Conservation (phyloP, 192 early-diverging fungal species). For the Linnemannia elongata region DNA sequence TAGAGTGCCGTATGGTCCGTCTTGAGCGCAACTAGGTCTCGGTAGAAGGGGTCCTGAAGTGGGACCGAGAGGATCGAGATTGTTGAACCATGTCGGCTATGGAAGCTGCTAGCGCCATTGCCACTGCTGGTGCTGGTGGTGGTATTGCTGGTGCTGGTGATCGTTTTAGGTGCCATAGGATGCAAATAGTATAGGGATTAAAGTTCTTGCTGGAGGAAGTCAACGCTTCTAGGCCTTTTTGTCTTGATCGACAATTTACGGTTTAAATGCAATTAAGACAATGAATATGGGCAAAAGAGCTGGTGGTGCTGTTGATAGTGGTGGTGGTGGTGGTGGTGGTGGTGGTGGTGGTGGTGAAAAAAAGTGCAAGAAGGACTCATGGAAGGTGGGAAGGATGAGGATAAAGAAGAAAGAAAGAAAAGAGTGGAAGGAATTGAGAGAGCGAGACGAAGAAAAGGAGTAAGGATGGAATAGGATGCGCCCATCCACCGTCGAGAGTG, state of each 20-base stretch:
- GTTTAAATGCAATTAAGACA: too few species aligned
- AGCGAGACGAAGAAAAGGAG: constrained; percentile 1
- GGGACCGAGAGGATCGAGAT: constrained; percentile 42
- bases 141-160: not conserved
- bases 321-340: too few species aligned
- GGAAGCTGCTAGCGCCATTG: not conserved
- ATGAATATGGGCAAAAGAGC: too few species aligned
- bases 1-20: constrained; percentile 24
- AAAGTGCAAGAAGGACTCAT: not conserved
- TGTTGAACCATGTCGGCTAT: not conserved
- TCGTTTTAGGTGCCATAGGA: not conserved
- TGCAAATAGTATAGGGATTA: not conserved
- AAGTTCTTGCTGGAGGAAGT: not conserved
- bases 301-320: too few species aligned
- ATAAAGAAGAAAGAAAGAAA: not conserved
- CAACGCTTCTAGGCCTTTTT: not conserved
- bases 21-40: constrained; percentile 26
- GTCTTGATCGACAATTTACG: too few species aligned
- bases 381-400: not conserved
- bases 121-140: not conserved
- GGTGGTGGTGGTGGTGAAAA: too few species aligned
- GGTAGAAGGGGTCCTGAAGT: constrained; percentile 31
- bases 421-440: not conserved
- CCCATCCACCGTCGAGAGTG: not conserved
- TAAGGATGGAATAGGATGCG: constrained; percentile 32